Conservation (phyloP, 1,284 basidiomycete genomes). For the Cystobasidium slooffiae region DNA sequence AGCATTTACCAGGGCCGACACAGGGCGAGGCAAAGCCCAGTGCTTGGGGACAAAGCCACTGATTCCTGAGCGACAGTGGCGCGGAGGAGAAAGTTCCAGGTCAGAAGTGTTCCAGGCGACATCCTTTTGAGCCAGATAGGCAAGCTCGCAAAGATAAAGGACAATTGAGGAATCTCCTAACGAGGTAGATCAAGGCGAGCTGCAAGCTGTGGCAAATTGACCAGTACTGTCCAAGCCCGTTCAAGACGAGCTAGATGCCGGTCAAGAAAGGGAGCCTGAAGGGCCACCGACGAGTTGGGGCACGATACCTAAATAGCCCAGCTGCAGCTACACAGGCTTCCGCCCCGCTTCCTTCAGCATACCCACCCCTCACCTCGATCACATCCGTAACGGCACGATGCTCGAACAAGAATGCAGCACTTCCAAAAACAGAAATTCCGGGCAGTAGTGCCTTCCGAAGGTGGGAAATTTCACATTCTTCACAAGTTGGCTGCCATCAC, state of each 20-base stretch:
- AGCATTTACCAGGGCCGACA: background rate
- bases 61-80: too few relatives aligned
- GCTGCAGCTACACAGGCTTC: background rate
- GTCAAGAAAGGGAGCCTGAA: background rate
- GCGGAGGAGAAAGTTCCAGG: too few relatives aligned
- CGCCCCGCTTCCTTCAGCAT: background rate
- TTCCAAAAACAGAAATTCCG: background rate
- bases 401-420: background rate
- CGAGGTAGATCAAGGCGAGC: background rate
- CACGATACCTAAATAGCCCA: background rate
- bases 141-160: background rate
- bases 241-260: background rate
- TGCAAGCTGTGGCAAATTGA: background rate
- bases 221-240: background rate
- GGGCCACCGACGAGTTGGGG: background rate
- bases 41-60: too few relatives aligned
- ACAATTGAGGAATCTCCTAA: background rate
- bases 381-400: background rate
- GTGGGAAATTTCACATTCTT: background rate
- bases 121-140: background rate
- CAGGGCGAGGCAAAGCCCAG: too few relatives aligned
- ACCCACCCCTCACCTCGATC: background rate
- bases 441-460: background rate
- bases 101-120: background rate
- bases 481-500: background rate